Base-by-base conservation (phyloP, 345 rosid genomes). In the Rhizophora mangle region DNA sequence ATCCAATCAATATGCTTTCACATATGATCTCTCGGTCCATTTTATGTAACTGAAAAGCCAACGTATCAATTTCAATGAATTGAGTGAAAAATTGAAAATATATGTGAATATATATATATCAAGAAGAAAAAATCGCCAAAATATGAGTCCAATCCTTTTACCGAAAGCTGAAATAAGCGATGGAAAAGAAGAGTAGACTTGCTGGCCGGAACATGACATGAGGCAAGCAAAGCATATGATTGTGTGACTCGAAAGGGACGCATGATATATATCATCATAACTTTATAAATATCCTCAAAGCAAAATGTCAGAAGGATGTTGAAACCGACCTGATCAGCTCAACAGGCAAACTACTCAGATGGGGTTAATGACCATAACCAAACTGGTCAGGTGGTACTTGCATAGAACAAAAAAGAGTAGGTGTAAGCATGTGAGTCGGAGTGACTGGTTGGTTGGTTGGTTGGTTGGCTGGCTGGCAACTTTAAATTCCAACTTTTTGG, bases 221-320 rank as follows among this genome's bases (percentile, higher is more conserved):
- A 72, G 65, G 75, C 65, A 59, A 34, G 43, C 19, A 3, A 16
- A 19, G 16, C 56, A 43, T 26, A 31, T 60, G 60, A 51, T 65
- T 49, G 65, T 57, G 32, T 65, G 9, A 32, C 64, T 72, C 65
- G 27, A 19, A 72, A 72, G 69, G 29, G 34, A 65, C 43, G 60
- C 22, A 59, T 22, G 21, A 18, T 31, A 34, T n/a, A 18, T 19
- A 21, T 5, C 53, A 39, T 43, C 31, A 39, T 43, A 20, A 43
- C 31, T 59, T 6, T 20, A 13, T 20, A n/a, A 15, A 43, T 10
- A 2, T 43, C 6, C 49, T 2, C 49, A 39, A 4, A 9, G 20
- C 51, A 54, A 6, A 54, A 39, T 15, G 18, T 4, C 26, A 19
- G 51, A 18, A 10, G 8, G 6, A 18, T 43, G 49, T 43, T 13